Evolutionary conservation across 257 asterid species (phyloP).

Genomic region (Nyctanthes arbortristis): DNA sequence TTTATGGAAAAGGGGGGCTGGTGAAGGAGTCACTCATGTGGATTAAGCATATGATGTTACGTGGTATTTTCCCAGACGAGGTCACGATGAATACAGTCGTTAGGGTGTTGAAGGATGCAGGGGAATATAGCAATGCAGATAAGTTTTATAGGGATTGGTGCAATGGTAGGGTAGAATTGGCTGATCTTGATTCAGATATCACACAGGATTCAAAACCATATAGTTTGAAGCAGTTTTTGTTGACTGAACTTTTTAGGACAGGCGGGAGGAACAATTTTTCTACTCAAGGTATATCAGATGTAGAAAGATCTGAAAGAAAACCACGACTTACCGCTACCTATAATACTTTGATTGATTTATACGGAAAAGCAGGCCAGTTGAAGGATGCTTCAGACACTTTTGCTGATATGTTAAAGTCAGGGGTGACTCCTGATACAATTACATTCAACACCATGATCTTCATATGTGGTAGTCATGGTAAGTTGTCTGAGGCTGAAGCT

Average conservation of each 20-base stretch:
- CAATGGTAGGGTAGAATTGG: slow-evolving; percentile 63
- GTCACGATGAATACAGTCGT: slow-evolving; percentile 88
- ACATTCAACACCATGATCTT: slow-evolving; percentile 89
- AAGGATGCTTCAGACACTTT: slow-evolving; percentile 76
- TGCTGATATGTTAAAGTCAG: slow-evolving; percentile 73
- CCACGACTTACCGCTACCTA: slow-evolving; percentile 82
- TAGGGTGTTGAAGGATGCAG: slow-evolving; percentile 82
- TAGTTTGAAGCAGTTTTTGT: slow-evolving; percentile 69
- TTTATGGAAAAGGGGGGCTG: slow-evolving; percentile 89
- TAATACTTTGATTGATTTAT: slow-evolving; percentile 85
- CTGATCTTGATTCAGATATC: slow-evolving; percentile 67
- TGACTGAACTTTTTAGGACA: slow-evolving; percentile 77
- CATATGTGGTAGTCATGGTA: slow-evolving; percentile 75
- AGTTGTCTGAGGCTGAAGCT: slow-evolving; percentile 76
- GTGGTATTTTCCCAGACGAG: slow-evolving; percentile 86
- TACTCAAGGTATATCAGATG: slow-evolving; percentile 21
- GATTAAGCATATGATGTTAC: slow-evolving; percentile 85
- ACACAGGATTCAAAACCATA: slow-evolving; percentile 53
- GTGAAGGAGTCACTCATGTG: slow-evolving; percentile 84
- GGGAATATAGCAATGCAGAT: slow-evolving; percentile 65
- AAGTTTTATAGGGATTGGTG: slow-evolving; percentile 83
- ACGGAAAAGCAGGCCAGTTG: slow-evolving; percentile 89
- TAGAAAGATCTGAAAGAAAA: slow-evolving; percentile 39
- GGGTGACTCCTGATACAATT: slow-evolving; percentile 67
- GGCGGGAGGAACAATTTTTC: slow-evolving; percentile 56